phyloP scores from a whole-genome alignment of 768 basidiomycete species.

The Gautieria morchelliformis region DNA sequence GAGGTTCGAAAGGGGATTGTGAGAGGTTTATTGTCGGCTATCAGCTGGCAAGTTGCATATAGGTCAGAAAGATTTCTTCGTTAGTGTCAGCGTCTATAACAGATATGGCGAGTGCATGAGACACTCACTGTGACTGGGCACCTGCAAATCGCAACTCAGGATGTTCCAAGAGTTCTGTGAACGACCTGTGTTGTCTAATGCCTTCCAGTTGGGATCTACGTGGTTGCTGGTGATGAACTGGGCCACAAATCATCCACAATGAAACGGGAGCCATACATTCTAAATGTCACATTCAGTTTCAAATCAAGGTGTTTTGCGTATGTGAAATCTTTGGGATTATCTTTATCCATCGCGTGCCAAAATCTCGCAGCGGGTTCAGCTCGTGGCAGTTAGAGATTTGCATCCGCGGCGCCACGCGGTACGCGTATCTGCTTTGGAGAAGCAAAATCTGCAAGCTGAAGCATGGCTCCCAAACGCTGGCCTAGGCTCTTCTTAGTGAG shows the following conservation, averaged over 20 bases:
- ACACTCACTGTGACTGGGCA: slow-evolving; percentile 62
- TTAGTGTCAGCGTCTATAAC: slow-evolving; percentile 14
- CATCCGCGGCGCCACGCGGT: neutral
- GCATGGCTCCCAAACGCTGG: slow-evolving; percentile 9
- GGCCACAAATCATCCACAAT: neutral
- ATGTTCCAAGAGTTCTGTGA: slow-evolving; percentile 74
- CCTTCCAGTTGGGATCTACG: slow-evolving; percentile 81
- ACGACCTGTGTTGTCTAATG: slow-evolving; percentile 53
- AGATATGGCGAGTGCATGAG: slow-evolving; percentile 12
- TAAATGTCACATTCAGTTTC: slow-evolving; percentile 68
- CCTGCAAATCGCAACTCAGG: slow-evolving; percentile 81
- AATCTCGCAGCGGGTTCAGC: neutral
- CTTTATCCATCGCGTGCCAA: slow-evolving; percentile 39
- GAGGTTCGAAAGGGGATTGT: slow-evolving; percentile 88
- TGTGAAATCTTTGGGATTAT: slow-evolving; percentile 79
- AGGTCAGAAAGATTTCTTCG: slow-evolving; percentile 82
- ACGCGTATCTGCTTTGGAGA: neutral
- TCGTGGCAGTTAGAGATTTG: neutral
- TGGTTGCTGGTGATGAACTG: neutral
- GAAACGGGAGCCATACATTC: slow-evolving; percentile 43
- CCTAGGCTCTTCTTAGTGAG: slow-evolving; percentile 10
- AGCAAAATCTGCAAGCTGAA: too few relatives aligned
- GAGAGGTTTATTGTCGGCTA: slow-evolving; percentile 87
- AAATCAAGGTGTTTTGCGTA: slow-evolving; percentile 88
- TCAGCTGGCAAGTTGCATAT: slow-evolving; percentile 86